phyloP scores from a whole-genome alignment of 495 filamentous ascomycete genomes.

The Penicillium antarcticum region DNA sequence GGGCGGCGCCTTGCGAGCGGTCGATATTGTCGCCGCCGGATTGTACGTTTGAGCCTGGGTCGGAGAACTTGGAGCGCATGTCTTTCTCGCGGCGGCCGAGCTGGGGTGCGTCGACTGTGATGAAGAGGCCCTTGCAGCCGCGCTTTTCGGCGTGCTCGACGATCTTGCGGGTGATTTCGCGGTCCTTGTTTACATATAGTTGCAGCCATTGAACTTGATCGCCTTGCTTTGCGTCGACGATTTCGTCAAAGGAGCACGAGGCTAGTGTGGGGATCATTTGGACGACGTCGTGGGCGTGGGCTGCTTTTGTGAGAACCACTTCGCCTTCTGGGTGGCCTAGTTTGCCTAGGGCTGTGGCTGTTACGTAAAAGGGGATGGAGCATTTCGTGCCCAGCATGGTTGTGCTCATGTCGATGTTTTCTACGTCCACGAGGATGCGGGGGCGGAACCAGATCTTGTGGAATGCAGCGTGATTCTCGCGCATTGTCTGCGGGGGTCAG shows the following conservation, averaged over 20 bases:
- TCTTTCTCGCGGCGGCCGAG: conserved; percentile 91
- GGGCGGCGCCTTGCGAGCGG: conserved; percentile 84
- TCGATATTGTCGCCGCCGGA: conserved; percentile 64
- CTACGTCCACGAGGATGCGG: conserved; percentile 78
- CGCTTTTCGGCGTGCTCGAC: conserved; percentile 87
- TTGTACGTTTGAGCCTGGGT: conserved; percentile 83
- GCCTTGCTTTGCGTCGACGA: conserved; percentile 75
- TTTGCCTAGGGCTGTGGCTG: conserved; percentile 88
- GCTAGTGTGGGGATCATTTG: conserved; percentile 99
- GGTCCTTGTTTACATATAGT: conserved; percentile 97
- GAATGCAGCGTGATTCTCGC: conserved; percentile 94
- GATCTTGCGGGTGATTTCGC: conserved; percentile 84
- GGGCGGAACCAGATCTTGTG: conserved; percentile 98
- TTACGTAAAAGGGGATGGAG: conserved; percentile 86
- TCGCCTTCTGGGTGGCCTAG: conserved; percentile 87
- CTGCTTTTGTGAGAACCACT: conserved; percentile 80
- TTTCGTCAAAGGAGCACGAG: conserved; percentile 96
- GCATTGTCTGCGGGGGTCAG: conserved; percentile 65
- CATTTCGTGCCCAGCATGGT: conserved; percentile 87
- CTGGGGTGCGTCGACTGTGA: conserved; percentile 97
- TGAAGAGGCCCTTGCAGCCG: conserved; percentile 95
- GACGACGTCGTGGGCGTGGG: conserved; percentile 79
- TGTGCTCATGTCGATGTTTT: conserved; percentile 77
- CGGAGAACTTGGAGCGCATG: conserved; percentile 91
- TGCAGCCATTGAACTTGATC: conserved; percentile 96